Conservation (phyloP, 148 eudicot species). For the Tetragonia tetragonoides region DNA sequence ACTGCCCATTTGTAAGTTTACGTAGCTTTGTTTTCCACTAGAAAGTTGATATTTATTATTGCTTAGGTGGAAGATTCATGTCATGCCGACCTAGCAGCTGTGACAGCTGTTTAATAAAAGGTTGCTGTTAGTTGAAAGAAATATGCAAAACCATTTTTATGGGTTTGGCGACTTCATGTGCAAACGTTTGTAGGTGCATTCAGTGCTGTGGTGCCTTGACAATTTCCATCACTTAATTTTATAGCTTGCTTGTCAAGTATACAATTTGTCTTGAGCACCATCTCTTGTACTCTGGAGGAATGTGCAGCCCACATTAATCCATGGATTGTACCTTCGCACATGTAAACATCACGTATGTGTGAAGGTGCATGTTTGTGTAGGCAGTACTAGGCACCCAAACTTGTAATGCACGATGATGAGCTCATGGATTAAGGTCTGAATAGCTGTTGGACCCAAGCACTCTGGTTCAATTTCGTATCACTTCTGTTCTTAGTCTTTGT, state of each 20-base stretch:
- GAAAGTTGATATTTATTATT: neutral
- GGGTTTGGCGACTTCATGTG: neutral
- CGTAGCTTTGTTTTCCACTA: neutral
- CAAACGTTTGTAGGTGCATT: neutral
- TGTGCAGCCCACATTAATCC: no score
- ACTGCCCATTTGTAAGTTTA: conserved; percentile 94
- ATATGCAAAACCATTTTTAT: neutral
- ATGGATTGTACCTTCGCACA: no score
- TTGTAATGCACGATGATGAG: no score
- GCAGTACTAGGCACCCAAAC: no score
- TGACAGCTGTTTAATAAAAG: neutral
- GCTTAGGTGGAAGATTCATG: neutral
- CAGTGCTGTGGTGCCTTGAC: neutral
- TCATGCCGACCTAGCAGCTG: neutral
- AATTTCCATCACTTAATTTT: neutral
- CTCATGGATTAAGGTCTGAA: no score
- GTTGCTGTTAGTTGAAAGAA: neutral
- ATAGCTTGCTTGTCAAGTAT: neutral
- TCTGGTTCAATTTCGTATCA: no score
- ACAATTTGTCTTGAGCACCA: no score
- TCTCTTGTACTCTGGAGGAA: no score
- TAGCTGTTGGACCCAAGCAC: no score
- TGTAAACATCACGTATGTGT: no score
- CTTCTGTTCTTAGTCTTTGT: no score
- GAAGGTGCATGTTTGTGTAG: no score